Conservation (phyloP, 148 eudicot genomes). For the Nepenthes gracilis region DNA sequence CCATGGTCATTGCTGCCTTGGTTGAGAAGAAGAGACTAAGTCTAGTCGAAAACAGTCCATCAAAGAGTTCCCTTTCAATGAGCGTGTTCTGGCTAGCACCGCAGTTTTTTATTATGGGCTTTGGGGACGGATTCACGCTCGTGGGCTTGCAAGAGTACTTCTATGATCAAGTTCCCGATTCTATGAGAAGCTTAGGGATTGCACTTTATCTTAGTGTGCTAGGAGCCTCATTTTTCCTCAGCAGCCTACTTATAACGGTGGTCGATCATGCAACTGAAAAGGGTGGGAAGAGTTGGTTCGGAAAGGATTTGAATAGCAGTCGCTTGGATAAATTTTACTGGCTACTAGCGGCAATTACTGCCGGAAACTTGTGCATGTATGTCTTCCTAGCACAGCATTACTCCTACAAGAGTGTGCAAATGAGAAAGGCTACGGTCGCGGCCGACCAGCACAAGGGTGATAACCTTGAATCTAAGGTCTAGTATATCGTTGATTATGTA, state of each 20-base stretch:
- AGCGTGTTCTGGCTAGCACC: conserved; percentile 60
- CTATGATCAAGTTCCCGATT: conserved; percentile 65
- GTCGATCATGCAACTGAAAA: conserved; percentile 26
- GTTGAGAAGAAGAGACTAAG: no score
- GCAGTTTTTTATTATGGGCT: conserved; percentile 40
- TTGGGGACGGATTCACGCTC: conserved; percentile 48
- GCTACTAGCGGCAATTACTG: conserved; percentile 22
- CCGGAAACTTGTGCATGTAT: conserved; percentile 18
- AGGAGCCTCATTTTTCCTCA: conserved; percentile 39
- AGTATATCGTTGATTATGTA: no score
- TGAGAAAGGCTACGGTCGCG: no score
- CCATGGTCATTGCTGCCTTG: conserved; percentile 38
- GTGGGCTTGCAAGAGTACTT: conserved; percentile 69
- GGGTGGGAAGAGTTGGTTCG: conserved; percentile 37
- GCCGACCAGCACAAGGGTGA: no score
- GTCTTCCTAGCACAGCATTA: conserved; percentile 22
- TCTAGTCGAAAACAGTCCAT: conserved; percentile 27
- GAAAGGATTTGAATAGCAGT: conserved; percentile 33
- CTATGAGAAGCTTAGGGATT: conserved; percentile 61
- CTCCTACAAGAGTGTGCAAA: conserved; percentile 24
- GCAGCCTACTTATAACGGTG: conserved; percentile 27
- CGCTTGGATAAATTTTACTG: conserved; percentile 35
- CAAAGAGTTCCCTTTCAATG: conserved; percentile 16
- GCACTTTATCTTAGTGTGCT: conserved; percentile 47
- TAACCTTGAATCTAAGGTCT: no score